Evolutionary conservation across 2,329 filamentous ascomycete species (phyloP).

Genomic region (Atkinsonella hypoxylon): DNA sequence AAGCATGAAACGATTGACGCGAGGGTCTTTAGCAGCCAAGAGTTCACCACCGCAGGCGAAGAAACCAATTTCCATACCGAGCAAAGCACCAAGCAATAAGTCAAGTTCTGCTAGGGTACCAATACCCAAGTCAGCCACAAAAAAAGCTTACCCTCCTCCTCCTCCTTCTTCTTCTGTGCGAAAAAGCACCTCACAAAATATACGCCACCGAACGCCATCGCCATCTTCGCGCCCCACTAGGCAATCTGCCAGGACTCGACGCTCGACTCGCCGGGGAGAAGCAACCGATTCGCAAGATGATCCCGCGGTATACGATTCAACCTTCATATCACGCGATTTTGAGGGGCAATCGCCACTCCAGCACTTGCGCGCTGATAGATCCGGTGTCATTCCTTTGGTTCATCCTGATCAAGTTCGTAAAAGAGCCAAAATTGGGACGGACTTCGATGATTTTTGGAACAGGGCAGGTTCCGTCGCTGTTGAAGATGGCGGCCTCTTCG

Average conservation of each 20-base stretch:
- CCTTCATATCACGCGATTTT: constrained; percentile 9
- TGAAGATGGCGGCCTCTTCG: constrained; percentile 44
- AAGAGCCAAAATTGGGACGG: constrained; percentile 38
- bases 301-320: constrained; percentile 8
- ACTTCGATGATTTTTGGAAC: constrained; percentile 46
- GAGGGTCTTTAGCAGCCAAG: constrained; percentile 24
- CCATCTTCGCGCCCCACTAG: constrained; percentile 26
- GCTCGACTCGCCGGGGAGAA: constrained; percentile 28
- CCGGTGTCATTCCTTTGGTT: constrained; percentile 38
- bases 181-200: constrained; percentile 19
- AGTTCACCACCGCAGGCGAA: constrained; percentile 20
- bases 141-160: constrained; percentile 13
- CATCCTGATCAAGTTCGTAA: constrained; percentile 47
- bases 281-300: constrained; percentile 10
- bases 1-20: constrained; percentile 39
- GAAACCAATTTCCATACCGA: constrained; percentile 18
- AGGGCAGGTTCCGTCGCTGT: constrained; percentile 39
- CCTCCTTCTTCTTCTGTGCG: constrained; percentile 8
- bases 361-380: constrained; percentile 31
- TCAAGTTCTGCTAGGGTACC: constrained; percentile 14
- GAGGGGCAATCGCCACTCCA: constrained; percentile 31
- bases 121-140: constrained; percentile 19
- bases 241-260: constrained; percentile 30
- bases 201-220: constrained; percentile 29
- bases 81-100: constrained; percentile 18